Percentiles rank a stretch among this genome's conserved stretches.
These are phyloP conservation scores for Beta lomatogona DNA, from an alignment of 179 eudicot genomes.

Conservation along the genomic window DNA sequence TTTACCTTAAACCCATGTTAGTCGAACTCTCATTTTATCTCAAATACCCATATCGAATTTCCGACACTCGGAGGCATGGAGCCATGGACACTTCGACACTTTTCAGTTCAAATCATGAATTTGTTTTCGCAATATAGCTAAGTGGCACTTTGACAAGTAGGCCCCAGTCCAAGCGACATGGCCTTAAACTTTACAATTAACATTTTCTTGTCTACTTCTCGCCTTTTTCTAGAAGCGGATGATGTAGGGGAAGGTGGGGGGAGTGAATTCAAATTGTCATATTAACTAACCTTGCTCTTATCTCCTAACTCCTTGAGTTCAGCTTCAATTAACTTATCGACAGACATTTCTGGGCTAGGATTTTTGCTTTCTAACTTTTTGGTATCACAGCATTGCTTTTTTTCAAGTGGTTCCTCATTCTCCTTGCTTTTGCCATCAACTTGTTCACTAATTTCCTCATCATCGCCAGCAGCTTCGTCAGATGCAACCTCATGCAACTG, in stretches of 20 bases:
- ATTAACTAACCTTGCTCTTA: constrained; percentile 74
- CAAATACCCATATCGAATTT: too few relatives aligned
- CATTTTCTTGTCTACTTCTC: background rate
- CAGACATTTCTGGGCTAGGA: constrained; percentile 50
- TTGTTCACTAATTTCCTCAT: constrained; percentile 30
- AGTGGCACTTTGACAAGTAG: too few relatives aligned
- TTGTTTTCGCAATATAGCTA: too few relatives aligned
- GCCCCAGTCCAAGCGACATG: too few relatives aligned
- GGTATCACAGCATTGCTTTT: constrained; percentile 59
- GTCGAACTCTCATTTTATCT: too few relatives aligned
- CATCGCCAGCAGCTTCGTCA: constrained; percentile 21
- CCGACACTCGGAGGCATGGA: too few relatives aligned
- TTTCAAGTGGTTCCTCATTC: constrained; percentile 52
- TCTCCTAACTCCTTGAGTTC: constrained; percentile 85
- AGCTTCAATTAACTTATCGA: constrained; percentile 83
- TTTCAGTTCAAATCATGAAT: too few relatives aligned
- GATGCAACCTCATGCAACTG: constrained; percentile 21
- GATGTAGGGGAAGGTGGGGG: background rate
- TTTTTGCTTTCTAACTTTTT: constrained; percentile 32
- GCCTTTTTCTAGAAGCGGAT: background rate
- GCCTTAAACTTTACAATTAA: too few relatives aligned
- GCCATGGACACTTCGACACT: too few relatives aligned
- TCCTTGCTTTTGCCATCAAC: constrained; percentile 34
- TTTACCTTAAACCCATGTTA: background rate
- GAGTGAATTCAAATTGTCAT: background rate